These are phyloP conservation scores for Takakia lepidozioides DNA, from an alignment of 225 moss, liverwort and hornwort species.

Conservation along the genomic window DNA sequence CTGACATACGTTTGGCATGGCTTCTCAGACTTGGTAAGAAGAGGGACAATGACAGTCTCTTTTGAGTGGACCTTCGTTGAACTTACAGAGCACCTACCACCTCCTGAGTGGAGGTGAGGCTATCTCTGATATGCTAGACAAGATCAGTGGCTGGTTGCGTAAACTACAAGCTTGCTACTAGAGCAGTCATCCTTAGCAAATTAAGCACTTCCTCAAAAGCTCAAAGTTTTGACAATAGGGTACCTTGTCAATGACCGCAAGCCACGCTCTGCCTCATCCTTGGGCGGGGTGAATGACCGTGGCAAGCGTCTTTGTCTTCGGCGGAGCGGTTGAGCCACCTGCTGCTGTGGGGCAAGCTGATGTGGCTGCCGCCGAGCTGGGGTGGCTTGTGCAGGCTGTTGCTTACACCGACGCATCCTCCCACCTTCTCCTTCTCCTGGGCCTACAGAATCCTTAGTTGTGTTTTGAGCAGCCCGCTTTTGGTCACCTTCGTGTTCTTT, in stretches of 20 bases:
- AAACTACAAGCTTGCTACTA: no score
- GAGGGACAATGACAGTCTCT: no score
- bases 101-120: no score
- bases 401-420: constrained; percentile 74
- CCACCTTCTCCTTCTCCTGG: constrained; percentile 47
- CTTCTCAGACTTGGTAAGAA: no score
- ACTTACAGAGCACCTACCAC: no score
- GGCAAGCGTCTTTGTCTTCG: constrained; percentile 58
- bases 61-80: no score
- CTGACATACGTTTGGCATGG: no score
- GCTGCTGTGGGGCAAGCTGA: constrained; percentile 23
- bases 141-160: no score
- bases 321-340: constrained; percentile 47
- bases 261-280: constrained; percentile 82
- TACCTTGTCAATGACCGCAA: constrained; percentile 94
- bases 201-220: no score
- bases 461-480: constrained; percentile 27
- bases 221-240: no score
- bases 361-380: constrained; percentile 36
- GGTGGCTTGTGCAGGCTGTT: constrained; percentile 26
- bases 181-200: no score
- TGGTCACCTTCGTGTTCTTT: constrained; percentile 64
- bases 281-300: constrained; percentile 58
- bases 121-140: no score
- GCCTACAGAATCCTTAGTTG: constrained; percentile 27